Base-by-base conservation (phyloP, 2,329 filamentous ascomycete genomes). In the Orbilia javanica region DNA sequence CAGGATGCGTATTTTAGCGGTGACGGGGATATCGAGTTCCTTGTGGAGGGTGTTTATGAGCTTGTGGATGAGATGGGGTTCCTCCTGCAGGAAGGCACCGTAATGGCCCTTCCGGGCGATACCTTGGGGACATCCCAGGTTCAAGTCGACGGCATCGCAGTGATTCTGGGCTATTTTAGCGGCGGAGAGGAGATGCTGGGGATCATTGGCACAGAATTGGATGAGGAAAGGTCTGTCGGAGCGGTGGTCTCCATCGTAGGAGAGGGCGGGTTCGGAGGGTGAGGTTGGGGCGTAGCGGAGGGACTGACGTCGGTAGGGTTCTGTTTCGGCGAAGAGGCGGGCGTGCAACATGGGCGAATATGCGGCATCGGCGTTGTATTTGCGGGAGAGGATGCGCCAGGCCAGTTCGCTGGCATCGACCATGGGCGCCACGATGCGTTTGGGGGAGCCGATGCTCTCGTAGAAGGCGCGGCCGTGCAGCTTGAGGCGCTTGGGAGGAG, bases 401-500 rank as follows among this genome's bases (percentile, higher is more conserved):
- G 95, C 96, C 86, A 98, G 97, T 86, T 99, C 96, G 34, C 94
- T 97, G 84, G 97, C 93, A 83, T 99, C 95, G 22, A 99, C 96
- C 96, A 99, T 99, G 39, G 96, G 96, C 36, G 96, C 96, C 69
- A 99, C 88, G 31, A 99, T 89, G 80, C 92, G 91, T 85, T 93
- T 97, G 1, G 96, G 96, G 77, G 92, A 94, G 22, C 96, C 96
- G 79, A 99, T 92, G 83, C 93, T 97, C 86, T 97, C 90, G 83
- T 98, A 99, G 84, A 99, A 98, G 11, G 92, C 92, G 73, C 96
- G 88, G 0, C 96, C 96, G 81, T 92, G 89, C 22, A 97, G 86
- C 84, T 95, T 97, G 68, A 82, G 84, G 27, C 81, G 80, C 55
- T 82, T 79, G 4, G 81, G 79, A 29, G 66, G 48, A n/a, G 65